Conservation (phyloP, 495 filamentous ascomycete genomes). For the Neurospora hispaniola region DNA sequence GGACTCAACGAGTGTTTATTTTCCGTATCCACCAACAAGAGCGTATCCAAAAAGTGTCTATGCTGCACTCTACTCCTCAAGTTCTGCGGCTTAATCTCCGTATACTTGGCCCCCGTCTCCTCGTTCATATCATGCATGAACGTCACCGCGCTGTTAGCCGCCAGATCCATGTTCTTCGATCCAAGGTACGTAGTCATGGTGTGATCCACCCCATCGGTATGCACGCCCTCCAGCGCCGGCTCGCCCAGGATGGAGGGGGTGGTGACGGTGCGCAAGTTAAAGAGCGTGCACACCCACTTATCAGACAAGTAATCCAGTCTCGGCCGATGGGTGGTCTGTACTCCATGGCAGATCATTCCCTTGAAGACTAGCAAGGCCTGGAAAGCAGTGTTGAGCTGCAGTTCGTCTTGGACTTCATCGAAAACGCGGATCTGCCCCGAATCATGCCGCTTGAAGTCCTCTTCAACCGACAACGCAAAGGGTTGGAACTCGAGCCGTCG, state of each 20-base stretch:
- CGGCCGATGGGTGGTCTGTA: neutral
- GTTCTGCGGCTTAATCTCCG: neutral
- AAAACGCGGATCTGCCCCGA: neutral
- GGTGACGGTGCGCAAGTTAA: neutral
- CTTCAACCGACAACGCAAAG: neutral
- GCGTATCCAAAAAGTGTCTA: neutral
- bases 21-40: neutral
- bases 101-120: neutral
- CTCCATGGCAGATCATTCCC: neutral
- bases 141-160: neutral
- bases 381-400: neutral
- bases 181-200: neutral
- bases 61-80: neutral
- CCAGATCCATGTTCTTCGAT: neutral
- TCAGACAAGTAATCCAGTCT: neutral
- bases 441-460: neutral
- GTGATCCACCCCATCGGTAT: neutral
- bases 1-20: neutral
- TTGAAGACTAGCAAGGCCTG: neutral
- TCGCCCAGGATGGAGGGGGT: neutral
- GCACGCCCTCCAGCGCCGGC: neutral
- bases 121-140: neutral
- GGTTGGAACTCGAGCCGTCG: neutral
- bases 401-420: neutral
- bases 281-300: neutral